These are phyloP conservation scores for Coemansia sp. DNA, from an alignment of 192 early-diverging fungal genomes.

Conservation along the genomic window DNA sequence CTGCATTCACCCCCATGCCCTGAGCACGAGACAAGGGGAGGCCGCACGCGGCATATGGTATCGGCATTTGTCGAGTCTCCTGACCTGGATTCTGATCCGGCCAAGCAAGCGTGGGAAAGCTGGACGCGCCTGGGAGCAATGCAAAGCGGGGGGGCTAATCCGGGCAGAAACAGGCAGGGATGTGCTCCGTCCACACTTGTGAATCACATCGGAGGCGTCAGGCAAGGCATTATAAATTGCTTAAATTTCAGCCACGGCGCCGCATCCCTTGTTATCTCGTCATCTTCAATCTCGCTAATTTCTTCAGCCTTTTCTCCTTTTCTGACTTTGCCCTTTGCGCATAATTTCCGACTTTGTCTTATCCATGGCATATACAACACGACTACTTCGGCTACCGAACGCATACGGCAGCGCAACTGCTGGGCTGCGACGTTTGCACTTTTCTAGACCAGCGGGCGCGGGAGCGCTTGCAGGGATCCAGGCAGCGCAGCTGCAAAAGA, in stretches of 20 bases:
- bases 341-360: neutral
- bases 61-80: neutral
- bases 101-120: constrained; percentile 3
- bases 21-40: neutral
- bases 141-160: neutral
- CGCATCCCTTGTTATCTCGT: neutral
- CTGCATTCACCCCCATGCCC: neutral
- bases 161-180: neutral
- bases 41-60: neutral
- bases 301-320: neutral
- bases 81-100: neutral
- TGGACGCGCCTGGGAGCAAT: neutral
- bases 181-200: neutral
- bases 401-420: neutral
- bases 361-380: constrained; percentile 4
- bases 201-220: constrained; percentile 7
- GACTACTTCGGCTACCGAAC: constrained; percentile 7
- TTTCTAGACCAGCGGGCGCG: constrained; percentile 11
- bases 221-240: neutral
- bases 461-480: constrained; percentile 5
- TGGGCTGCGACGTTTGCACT: constrained; percentile 11
- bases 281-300: neutral
- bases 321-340: neutral
- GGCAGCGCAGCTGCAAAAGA: constrained; percentile 16
- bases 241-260: neutral